Evolutionary conservation across 1,139 yeast species (phyloP).

Genomic region (Geotrichum carabidarum): DNA sequence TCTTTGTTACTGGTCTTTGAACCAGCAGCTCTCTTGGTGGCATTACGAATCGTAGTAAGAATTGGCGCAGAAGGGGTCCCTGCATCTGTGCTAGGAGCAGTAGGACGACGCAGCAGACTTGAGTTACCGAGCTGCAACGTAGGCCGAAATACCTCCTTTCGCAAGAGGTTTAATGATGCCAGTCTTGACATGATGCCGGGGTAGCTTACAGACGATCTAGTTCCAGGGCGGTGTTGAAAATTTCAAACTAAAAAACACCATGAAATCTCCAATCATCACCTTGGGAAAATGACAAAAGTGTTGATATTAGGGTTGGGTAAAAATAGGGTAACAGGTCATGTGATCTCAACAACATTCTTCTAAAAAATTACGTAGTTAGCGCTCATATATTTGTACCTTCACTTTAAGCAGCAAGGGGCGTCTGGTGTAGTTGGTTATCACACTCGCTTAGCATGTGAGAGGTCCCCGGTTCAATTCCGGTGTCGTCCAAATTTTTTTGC

Average conservation of each 20-base stretch:
- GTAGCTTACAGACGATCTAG: background rate
- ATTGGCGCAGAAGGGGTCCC: background rate
- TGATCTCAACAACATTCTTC: too few relatives aligned
- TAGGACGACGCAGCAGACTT: slow-evolving; percentile 10
- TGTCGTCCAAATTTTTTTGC: too few relatives aligned
- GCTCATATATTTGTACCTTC: too few relatives aligned
- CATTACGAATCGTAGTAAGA: slow-evolving; percentile 62
- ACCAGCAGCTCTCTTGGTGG: slow-evolving; percentile 92
- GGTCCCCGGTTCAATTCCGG: too few relatives aligned
- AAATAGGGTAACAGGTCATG: too few relatives aligned
- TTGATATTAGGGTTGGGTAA: too few relatives aligned
- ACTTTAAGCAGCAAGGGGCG: too few relatives aligned
- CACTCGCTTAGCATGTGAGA: too few relatives aligned
- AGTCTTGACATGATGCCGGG: slow-evolving; percentile 10
- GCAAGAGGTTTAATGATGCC: slow-evolving; percentile 11
- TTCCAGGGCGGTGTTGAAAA: background rate
- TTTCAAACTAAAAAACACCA: background rate
- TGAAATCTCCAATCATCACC: too few relatives aligned
- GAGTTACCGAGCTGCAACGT: slow-evolving; percentile 16
- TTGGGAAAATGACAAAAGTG: too few relatives aligned
- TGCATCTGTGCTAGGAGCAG: background rate
- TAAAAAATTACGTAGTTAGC: too few relatives aligned
- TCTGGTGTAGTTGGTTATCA: too few relatives aligned
- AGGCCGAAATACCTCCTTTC: slow-evolving; percentile 16
- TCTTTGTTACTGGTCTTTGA: slow-evolving; percentile 89